phyloP scores from a whole-genome alignment of 2,329 filamentous ascomycete species.

The Lizonia empirigonia region DNA sequence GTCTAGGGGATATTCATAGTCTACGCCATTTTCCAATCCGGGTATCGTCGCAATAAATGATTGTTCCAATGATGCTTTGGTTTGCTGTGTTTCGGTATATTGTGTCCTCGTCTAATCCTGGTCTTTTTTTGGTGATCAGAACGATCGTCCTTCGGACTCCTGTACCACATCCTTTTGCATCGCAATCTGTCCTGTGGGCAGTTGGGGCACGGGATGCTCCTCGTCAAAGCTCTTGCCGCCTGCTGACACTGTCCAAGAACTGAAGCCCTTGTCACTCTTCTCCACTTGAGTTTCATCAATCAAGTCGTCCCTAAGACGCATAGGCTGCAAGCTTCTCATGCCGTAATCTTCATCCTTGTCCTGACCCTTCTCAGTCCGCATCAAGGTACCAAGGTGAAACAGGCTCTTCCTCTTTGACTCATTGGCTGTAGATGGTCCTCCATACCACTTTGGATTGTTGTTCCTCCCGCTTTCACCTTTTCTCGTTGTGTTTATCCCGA shows the following conservation, averaged over 20 bases:
- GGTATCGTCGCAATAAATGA: constrained; percentile 14
- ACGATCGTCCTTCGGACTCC: constrained; percentile 22
- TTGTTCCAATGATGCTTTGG: background rate
- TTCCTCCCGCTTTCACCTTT: constrained; percentile 21
- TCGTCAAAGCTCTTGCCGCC: constrained; percentile 39
- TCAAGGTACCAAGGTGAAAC: constrained; percentile 33
- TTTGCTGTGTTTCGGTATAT: background rate
- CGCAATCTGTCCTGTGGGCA: constrained; percentile 29
- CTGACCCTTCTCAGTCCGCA: constrained; percentile 28
- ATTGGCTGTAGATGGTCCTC: constrained; percentile 16
- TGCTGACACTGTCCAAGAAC: constrained; percentile 37
- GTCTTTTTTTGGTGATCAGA: background rate
- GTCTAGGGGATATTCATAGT: no score
- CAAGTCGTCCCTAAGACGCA: constrained; percentile 37
- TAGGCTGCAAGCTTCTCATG: constrained; percentile 30
- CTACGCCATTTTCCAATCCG: constrained; percentile 7
- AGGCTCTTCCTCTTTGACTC: constrained; percentile 25
- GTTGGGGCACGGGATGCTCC: constrained; percentile 6
- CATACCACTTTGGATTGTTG: constrained; percentile 29
- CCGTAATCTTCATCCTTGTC: constrained; percentile 32
- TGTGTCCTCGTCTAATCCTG: background rate
- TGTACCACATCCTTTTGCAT: constrained; percentile 35
- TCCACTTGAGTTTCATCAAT: constrained; percentile 23
- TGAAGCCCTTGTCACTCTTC: constrained; percentile 34
- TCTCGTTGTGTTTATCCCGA: constrained; percentile 29